Evolutionary conservation across 768 basidiomycete species (phyloP), one percentile per base, ranked within the genome.

Genomic region (Rhodotorula sphaerocarpa): DNA sequence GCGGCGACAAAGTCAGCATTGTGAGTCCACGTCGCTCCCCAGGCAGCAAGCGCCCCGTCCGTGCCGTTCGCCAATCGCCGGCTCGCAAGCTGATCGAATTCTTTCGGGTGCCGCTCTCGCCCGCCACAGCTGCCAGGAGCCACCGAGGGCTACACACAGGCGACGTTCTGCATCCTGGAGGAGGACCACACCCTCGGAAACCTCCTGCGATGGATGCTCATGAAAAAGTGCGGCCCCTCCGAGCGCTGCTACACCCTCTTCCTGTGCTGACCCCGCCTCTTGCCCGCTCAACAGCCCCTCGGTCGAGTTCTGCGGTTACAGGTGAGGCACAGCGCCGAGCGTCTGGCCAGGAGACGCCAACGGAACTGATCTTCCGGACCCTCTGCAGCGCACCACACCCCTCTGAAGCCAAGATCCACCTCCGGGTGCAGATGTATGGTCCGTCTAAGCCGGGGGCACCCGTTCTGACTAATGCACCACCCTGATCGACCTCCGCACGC

Each of bases 351-450:
- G n/a, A n/a, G n/a, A n/a, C n/a, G n/a, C n/a, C n/a, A n/a, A n/a
- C n/a, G n/a, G n/a, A n/a, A n/a, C 23, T 18, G 39, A 52, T 48
- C 20, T 48, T 20, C 31, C 15, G 11, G 30, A 16, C 23, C 5
- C 31, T 34, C 36, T 31, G 2, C 70, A 89, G 87, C 70, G 86
- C 82, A 39, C 95, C 95, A 3, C 95, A 97, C 78, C 95, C 95
- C 5, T 95, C 93, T 15, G 95, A 99, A 79, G 87, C 89, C 70
- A 85, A 87, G 70, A 95, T 99, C 71, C 88, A 96, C 72, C 78
- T 97, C 31, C 87, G 95, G n/a, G 90, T 97, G 63, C 93, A 97
- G 82, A 97, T 97, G 93, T 95, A 96, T 70, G 91, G 91, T 96
- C 71, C 65, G 90, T 79, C 31, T n/a, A 3, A n/a, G n/a, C n/a